Evolutionary conservation across 257 asterid species (phyloP).

Genomic region (Solanum corneliomulleri): DNA sequence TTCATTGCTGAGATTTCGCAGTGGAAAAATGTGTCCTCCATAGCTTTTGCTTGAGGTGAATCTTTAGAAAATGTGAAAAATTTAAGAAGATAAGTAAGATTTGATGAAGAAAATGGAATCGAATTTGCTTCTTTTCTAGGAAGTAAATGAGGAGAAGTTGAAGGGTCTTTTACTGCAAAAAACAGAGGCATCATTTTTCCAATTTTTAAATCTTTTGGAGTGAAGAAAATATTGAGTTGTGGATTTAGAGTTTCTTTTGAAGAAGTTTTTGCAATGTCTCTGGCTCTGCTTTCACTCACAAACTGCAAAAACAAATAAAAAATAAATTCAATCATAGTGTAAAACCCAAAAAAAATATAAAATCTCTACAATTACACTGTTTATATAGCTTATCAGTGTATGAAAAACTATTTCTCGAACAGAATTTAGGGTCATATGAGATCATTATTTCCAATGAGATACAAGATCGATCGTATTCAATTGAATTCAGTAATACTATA

Average conservation of each 20-base stretch:
- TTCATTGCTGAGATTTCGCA: slow-evolving; percentile 47
- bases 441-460: not conserved
- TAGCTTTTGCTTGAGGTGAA: slow-evolving; percentile 59
- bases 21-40: slow-evolving; percentile 48
- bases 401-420: not conserved
- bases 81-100: slow-evolving; percentile 29
- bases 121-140: slow-evolving; percentile 48
- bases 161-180: slow-evolving; percentile 38
- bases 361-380: not conserved
- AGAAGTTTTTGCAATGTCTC: not conserved
- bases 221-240: slow-evolving; percentile 51
- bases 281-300: not conserved
- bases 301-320: not conserved
- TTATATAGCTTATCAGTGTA: not conserved
- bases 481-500: not conserved
- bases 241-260: slow-evolving; percentile 19
- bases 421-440: not conserved
- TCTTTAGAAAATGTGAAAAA: slow-evolving; percentile 32
- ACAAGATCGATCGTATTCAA: not conserved
- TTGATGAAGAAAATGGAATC: slow-evolving; percentile 53
- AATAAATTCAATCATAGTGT: not conserved
- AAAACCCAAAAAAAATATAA: not conserved
- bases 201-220: slow-evolving; percentile 21
- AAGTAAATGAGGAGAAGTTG: slow-evolving; percentile 50
- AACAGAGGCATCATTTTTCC: slow-evolving; percentile 45